Evolutionary conservation across 2,329 filamentous ascomycete species (phyloP), one percentile per base, ranked within the genome.

Genomic region (Aspergillus tamarii): DNA sequence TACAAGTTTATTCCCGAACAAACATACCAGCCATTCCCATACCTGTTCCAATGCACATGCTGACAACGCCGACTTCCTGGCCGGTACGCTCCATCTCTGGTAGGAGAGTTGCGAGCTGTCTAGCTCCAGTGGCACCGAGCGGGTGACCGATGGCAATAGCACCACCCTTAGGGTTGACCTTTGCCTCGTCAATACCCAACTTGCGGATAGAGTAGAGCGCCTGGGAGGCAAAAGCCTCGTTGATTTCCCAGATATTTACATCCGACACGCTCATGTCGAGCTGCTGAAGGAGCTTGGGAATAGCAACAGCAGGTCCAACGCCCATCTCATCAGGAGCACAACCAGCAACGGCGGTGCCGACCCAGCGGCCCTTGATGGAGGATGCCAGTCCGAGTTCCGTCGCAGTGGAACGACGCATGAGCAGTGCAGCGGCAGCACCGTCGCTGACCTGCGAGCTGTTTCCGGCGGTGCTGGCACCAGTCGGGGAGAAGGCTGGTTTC

Each of bases 121-220:
- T 84, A 34, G 91, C 92, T 39, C 92, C 93, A 6, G 94, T 97
- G 36, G 93, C 94, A 54, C 94, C 94, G 1, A 97, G 84, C 7
- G 94, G 94, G 77, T 97, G 94, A 1, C 94, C 94, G 28, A 97
- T 81, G n/a, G 94, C 94, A 77, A 97, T 97, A 2, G 94, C 94
- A 36, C 94, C 94, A 65, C 94, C 94, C 72, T 96, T 93, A 0
- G 93, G 93, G 80, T 98, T 98, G 21, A 97, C 91, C 79, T 86
- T 89, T 9, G 87, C 87, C 61, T 86, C 80, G 70, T 89, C 85
- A 81, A 88, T 69, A 73, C 87, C 72, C 26, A 83, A 68, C 72
- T 88, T 85, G 64, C 92, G 82, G 53, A 94, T 80, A 71, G 90
- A 94, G 80, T 96, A 86, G 59, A 89, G 73, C 45, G 87, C 85